Conservation (phyloP, 2,329 filamentous ascomycete species). For the Fusarium oligoseptatum region DNA sequence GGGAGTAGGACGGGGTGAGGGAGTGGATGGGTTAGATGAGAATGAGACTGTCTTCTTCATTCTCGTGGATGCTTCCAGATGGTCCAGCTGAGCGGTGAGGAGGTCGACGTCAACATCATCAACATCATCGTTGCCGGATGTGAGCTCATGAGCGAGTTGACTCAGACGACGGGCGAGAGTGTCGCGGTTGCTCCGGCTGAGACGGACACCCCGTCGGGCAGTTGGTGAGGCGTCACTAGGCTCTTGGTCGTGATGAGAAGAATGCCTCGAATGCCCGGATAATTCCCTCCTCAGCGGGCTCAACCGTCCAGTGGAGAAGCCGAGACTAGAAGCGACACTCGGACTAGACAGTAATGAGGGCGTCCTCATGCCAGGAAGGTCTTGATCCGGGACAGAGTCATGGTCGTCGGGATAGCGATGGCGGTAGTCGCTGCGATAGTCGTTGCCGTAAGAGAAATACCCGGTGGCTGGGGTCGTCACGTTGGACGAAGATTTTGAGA, state of each 20-base stretch:
- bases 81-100: slow-evolving; percentile 56
- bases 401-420: slow-evolving; percentile 44
- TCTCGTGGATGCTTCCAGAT: slow-evolving; percentile 42
- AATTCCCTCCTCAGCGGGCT: slow-evolving; percentile 51
- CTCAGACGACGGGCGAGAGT: slow-evolving; percentile 59
- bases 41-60: slow-evolving; percentile 42
- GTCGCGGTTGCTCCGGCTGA: slow-evolving; percentile 45
- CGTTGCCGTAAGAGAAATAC: slow-evolving; percentile 41
- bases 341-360: slow-evolving; percentile 51
- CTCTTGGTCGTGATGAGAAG: slow-evolving; percentile 38
- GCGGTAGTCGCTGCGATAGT: slow-evolving; percentile 43
- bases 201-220: slow-evolving; percentile 28
- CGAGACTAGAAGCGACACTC: slow-evolving; percentile 52
- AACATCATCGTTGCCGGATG: slow-evolving; percentile 50
- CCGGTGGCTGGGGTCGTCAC: slow-evolving; percentile 41
- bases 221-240: slow-evolving; percentile 44
- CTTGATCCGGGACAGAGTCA: slow-evolving; percentile 36
- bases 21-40: slow-evolving; percentile 32
- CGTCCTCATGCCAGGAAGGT: slow-evolving; percentile 41
- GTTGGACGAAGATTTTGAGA: slow-evolving; percentile 32
- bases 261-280: slow-evolving; percentile 40
- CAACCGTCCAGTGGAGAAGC: slow-evolving; percentile 48
- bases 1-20: slow-evolving; percentile 33
- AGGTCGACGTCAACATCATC: slow-evolving; percentile 54
- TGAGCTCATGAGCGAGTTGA: slow-evolving; percentile 56